Base-by-base conservation (phyloP, 2,329 filamentous ascomycete species). In the Penicillium sp. region DNA sequence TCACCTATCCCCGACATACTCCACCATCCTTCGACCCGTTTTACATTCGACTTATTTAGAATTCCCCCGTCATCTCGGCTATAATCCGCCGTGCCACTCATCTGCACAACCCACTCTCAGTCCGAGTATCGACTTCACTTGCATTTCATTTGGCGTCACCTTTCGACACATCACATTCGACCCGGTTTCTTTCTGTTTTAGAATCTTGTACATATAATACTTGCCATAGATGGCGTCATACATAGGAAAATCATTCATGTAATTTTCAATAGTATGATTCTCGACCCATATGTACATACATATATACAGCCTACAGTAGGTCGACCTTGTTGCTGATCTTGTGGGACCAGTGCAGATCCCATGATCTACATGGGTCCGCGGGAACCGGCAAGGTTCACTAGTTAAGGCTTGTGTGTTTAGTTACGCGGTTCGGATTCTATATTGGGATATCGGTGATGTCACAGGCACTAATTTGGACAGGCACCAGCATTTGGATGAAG, bases 171-270 rank as follows among this genome's bases (percentile, higher is more conserved):
- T 20, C 15, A 20, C 15, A 23, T 20, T 6, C 15, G 10, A 20
- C 8, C 33, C 33, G 15, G 20, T 40, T 12, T 24, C 13, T 20
- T 25, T 4, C 12, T 1, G 23, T 25, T 39, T 25, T 27, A 10
- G 42, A 50, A 15, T 29, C 24, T 42, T 50, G 42, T 46, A 45
- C 47, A 45, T 46, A 46, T 13, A 12, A 37, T 50, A 42, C 47
- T 46, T 39, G 38, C 42, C 42, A 46, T 12, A 35, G 28, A 13
- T 38, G 42, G 15, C 15, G 33, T 5, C 35, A 32, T 35, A 40
- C 24, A 40, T 27, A 40, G 13, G 12, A 20, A 35, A 4, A 20
- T 10, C 9, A 20, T 32, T 15, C 31, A 15, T 32, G n/a, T 32
- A 6, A 8, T 32, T 15, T 13, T 13, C 27, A 27, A 7, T 27